A percentile compares a stretch with the other conserved stretches of the same genome.
Conservation (phyloP, 495 filamentous ascomycete species). For the Penicillium parvum region DNA sequence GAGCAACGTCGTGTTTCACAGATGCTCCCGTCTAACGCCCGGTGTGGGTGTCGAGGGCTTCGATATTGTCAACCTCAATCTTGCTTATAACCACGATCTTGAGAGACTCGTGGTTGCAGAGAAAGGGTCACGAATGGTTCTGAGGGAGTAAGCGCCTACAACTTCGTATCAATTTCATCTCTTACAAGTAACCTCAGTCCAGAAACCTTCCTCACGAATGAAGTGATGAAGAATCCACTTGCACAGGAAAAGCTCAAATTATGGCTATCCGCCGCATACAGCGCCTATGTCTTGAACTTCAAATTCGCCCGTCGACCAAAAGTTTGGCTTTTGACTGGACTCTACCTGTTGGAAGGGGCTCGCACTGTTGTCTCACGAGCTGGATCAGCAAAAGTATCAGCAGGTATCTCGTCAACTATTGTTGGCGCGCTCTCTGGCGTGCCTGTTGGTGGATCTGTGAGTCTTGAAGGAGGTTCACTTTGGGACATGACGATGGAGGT, state of each 20-base stretch:
- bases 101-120: conserved; percentile 21
- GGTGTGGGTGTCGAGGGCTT: conserved; percentile 14
- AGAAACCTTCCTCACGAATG: conserved; percentile 15
- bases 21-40: conserved; percentile 15
- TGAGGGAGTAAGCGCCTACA: conserved; percentile 17
- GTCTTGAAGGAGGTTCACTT: conserved; percentile 13
- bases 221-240: conserved; percentile 13
- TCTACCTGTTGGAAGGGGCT: conserved; percentile 20
- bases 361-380: conserved; percentile 15
- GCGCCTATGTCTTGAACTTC: conserved; percentile 20
- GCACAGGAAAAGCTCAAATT: conserved; percentile 22
- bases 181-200: conserved; percentile 11
- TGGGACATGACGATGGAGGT: conserved; percentile 27
- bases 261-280: conserved; percentile 24
- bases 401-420: conserved; percentile 18
- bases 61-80: conserved; percentile 22
- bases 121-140: conserved; percentile 13
- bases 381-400: conserved; percentile 12
- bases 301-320: conserved; percentile 27
- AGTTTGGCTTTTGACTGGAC: conserved; percentile 23
- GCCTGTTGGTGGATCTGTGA: conserved; percentile 22
- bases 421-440: conserved; percentile 20
- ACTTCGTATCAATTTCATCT: neutral
- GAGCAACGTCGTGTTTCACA: conserved; percentile 18
- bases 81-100: conserved; percentile 22